These are phyloP conservation scores for Torrubiellomyces zombiae DNA, from an alignment of 2,329 filamentous ascomycete genomes.

Conservation along the genomic window DNA sequence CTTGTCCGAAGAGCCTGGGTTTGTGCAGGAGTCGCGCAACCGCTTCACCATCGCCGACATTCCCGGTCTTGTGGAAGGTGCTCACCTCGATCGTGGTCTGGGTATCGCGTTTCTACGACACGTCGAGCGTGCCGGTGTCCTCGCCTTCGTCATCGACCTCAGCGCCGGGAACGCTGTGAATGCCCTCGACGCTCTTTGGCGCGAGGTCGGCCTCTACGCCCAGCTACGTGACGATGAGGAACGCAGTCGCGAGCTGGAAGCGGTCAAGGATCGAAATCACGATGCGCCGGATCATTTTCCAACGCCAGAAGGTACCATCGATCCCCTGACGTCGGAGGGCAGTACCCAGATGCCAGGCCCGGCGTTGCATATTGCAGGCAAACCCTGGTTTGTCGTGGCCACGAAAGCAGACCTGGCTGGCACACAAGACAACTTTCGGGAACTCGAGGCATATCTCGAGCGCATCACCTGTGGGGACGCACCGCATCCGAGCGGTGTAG, in stretches of 20 bases:
- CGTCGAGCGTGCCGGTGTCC: slow-evolving; percentile 80
- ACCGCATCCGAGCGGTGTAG: slow-evolving; percentile 56
- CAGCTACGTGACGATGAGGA: slow-evolving; percentile 62
- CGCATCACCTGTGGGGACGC: slow-evolving; percentile 43
- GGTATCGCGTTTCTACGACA: slow-evolving; percentile 86
- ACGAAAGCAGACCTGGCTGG: slow-evolving; percentile 77
- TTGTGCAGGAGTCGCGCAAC: slow-evolving; percentile 45
- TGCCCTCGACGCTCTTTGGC: slow-evolving; percentile 72
- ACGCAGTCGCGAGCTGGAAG: slow-evolving; percentile 42
- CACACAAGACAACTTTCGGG: slow-evolving; percentile 61
- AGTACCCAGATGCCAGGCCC: slow-evolving; percentile 9
- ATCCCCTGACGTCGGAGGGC: slow-evolving; percentile 8
- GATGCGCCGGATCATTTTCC: slow-evolving; percentile 31
- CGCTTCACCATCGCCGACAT: slow-evolving; percentile 93
- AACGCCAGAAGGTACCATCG: slow-evolving; percentile 8
- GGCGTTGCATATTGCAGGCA: slow-evolving; percentile 65
- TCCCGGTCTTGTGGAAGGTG: slow-evolving; percentile 80
- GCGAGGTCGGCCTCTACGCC: slow-evolving; percentile 75
- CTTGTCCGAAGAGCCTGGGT: slow-evolving; percentile 28
- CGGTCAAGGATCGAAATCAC: slow-evolving; percentile 40
- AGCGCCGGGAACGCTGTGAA: slow-evolving; percentile 60
- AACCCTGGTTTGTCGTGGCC: slow-evolving; percentile 92
- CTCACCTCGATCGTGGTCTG: slow-evolving; percentile 79
- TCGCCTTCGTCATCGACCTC: slow-evolving; percentile 88
- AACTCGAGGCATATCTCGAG: slow-evolving; percentile 54